Base-by-base conservation (phyloP, 2,329 filamentous ascomycete genomes). In the Catunica adiposa region DNA sequence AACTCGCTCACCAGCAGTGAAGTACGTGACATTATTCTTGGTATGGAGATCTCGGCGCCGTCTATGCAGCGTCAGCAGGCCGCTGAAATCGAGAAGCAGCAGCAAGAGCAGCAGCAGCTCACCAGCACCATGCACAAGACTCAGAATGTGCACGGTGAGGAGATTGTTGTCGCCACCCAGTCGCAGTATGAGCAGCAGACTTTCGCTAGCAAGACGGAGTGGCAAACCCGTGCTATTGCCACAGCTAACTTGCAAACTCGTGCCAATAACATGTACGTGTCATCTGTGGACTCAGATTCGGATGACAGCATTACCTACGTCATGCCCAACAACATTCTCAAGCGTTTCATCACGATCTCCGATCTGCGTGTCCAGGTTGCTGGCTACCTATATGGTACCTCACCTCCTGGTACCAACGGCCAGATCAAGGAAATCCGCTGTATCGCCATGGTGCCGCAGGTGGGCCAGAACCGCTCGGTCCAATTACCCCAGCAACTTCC, bases 21-120 rank as follows among this genome's bases (percentile, higher is more conserved):
- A 79, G 92, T 98, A 53, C 83, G 92, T 63, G 92, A 98, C 66
- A 97, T 98, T 64, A 98, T 98, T 63, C 72, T 98, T 60, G 92
- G 92, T 77, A 98, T 98, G 94, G 94, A 98, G 68, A 98, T 98
- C 58, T 95, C 88, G 58, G 94, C 92, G 26, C 92, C 92, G 23
- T 97, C 90, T 1, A 85, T 98, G 82, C 92, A 98, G 72, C 83
- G 94, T 65, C 94, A 98, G 70, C 92, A 97, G 70, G 92, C 92
- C 17, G 90, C 92, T 59, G 92, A 98, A 69, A 95, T 98, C 62
- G 94, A 98, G 73, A 96, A 96, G 76, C 92, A 97, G 69, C 89
- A 97, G 67, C 84, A 96, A 67, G 92, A 98, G 67, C 89, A 96
- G 69, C 84, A 89, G 66, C 92, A 98, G 66, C 77, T 98, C 63